A percentile compares a stretch with the other conserved stretches of the same genome.
These are phyloP conservation scores for Paraleonurus japonicus DNA, from an alignment of 257 asterid species.

Conservation along the genomic window DNA sequence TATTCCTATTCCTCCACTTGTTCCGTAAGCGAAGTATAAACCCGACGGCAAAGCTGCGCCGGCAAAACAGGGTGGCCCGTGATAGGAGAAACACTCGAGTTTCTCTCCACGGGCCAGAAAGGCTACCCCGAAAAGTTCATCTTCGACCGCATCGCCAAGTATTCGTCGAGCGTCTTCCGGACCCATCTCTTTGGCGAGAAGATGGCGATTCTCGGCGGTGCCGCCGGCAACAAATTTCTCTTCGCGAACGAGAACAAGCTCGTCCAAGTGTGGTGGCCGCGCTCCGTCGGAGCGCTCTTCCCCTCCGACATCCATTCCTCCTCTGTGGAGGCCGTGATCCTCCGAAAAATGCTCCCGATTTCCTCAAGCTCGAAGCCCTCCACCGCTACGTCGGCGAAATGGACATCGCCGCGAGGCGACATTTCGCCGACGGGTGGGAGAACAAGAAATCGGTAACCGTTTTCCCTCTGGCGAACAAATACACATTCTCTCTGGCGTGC, in stretches of 20 bases:
- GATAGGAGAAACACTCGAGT: conserved; percentile 49
- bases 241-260: conserved; percentile 64
- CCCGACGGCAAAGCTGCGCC: conserved; percentile 11
- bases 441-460: conserved; percentile 33
- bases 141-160: conserved; percentile 44
- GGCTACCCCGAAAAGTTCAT: conserved; percentile 49
- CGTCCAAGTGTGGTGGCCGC: conserved; percentile 60
- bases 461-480: conserved; percentile 45
- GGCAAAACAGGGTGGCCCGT: conserved; percentile 54
- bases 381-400: conserved; percentile 58
- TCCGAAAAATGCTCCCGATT: conserved; percentile 59
- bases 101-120: conserved; percentile 43
- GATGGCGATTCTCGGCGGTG: conserved; percentile 51
- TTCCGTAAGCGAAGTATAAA: not conserved
- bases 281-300: conserved; percentile 46
- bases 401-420: conserved; percentile 46
- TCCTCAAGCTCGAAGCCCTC: conserved; percentile 57
- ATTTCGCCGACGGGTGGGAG: conserved; percentile 53
- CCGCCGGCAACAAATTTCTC: conserved; percentile 51
- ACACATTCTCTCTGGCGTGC: conserved; percentile 56
- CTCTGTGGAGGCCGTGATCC: conserved; percentile 44
- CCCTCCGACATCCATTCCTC: conserved; percentile 44
- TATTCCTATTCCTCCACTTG: not conserved
- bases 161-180: conserved; percentile 44
- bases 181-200: conserved; percentile 50